Evolutionary conservation across 2,329 filamentous ascomycete genomes (phyloP).

Genomic region (Ophiostoma populinum): DNA sequence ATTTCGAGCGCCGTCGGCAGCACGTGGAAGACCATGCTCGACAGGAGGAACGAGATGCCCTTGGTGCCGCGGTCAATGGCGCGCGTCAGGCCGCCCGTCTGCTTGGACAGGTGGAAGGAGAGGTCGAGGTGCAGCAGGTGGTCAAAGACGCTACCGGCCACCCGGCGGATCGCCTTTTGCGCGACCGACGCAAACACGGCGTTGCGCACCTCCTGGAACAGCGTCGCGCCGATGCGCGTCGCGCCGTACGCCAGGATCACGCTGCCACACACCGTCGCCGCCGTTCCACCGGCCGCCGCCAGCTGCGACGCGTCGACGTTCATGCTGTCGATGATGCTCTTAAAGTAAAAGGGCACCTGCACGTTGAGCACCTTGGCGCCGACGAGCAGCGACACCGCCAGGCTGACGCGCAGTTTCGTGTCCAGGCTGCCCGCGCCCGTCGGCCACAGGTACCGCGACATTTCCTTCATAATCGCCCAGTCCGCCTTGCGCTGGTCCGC

Average conservation of each 20-base stretch:
- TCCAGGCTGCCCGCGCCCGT: constrained; percentile 67
- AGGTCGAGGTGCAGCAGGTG: constrained; percentile 79
- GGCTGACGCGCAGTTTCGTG: constrained; percentile 67
- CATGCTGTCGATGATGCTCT: constrained; percentile 93
- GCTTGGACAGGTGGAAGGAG: constrained; percentile 82
- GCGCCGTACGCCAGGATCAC: constrained; percentile 89
- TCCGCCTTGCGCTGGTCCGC: constrained; percentile 91
- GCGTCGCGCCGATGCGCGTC: constrained; percentile 69
- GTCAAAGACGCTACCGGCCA: constrained; percentile 82
- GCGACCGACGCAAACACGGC: constrained; percentile 94
- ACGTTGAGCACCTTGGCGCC: constrained; percentile 93
- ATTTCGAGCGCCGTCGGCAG: constrained; percentile 90
- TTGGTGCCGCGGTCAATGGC: constrained; percentile 96
- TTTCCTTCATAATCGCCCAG: constrained; percentile 97
- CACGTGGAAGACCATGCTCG: constrained; percentile 97
- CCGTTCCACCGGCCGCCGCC: constrained; percentile 55
- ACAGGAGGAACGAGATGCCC: constrained; percentile 91
- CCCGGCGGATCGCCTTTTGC: constrained; percentile 84
- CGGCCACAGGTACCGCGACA: constrained; percentile 92
- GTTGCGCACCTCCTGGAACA: constrained; percentile 89
- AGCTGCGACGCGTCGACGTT: constrained; percentile 73
- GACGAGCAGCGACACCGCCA: constrained; percentile 69
- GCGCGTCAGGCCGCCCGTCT: constrained; percentile 84
- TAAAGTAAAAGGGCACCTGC: constrained; percentile 98
- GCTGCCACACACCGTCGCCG: constrained; percentile 71